Evolutionary conservation across 2,329 filamentous ascomycete genomes (phyloP), one percentile per base, ranked within the genome.

Genomic region (Calonectria ilicicola): DNA sequence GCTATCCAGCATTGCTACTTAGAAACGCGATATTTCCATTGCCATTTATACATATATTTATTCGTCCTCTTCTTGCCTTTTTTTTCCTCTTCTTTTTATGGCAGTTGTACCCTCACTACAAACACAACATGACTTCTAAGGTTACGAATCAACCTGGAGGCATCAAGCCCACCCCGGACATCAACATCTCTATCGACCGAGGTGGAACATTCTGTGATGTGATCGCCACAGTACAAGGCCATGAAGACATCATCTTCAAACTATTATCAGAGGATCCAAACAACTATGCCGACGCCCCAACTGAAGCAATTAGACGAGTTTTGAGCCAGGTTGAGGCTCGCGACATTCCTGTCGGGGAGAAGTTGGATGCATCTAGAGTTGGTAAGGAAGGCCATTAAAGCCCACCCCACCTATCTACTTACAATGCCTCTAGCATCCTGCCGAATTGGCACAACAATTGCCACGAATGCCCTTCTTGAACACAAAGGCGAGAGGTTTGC

Each of bases 141-240:
- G 53, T 35, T 12, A 44, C 15, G 1, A 26, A 51, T 27, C 23
- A 26, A 15, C 7, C 3, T 19, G 35, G 32, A 4, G 23, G 21
- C 49, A 32, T 9, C 32, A 32, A 60, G 42, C 32, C 62, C 7
- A 15, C 17, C 10, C 74, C 74, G 2, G 79, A 80, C 35, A 80
- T 82, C 68, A 69, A 70, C 21, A 79, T 83, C 65, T 75, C 82
- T n/a, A 83, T 84, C 38, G 82, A 92, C 85, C 90, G 93, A 68
- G 93, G 93, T 65, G 93, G 93, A 70, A 94, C 93, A n/a, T 94
- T 95, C 82, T 94, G 92, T 70, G 93, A 95, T 81, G 93, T 93
- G 72, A 90, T 92, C 6, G 92, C 91, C 67, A 89, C 87, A 2
- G 90, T 91, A 21, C 88, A 88, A 74, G 92, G 92, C 84, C 87